phyloP scores from a whole-genome alignment of 257 asterid species.

The Galeopsis tetrahit region DNA sequence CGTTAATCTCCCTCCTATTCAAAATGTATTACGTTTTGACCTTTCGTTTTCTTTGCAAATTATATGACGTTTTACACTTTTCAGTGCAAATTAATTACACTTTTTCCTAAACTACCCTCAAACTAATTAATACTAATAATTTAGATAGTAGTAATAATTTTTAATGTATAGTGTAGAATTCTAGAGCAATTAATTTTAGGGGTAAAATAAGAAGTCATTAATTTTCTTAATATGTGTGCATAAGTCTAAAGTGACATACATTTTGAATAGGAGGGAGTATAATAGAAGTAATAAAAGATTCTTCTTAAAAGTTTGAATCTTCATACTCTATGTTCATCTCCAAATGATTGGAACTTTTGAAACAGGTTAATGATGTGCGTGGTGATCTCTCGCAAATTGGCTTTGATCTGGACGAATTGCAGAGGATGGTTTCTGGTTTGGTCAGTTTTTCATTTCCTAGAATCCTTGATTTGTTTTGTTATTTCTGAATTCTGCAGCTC shows the following conservation, averaged over 20 bases:
- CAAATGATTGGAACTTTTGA: slow-evolving; percentile 25
- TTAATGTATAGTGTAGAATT: too few relatives aligned
- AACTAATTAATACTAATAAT: too few relatives aligned
- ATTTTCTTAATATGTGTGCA: too few relatives aligned
- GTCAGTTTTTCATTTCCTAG: slow-evolving; percentile 43
- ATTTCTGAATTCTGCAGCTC: background rate
- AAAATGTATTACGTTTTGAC: too few relatives aligned
- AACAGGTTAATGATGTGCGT: slow-evolving; percentile 68
- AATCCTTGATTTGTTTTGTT: background rate
- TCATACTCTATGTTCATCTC: slow-evolving; percentile 23
- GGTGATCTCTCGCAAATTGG: slow-evolving; percentile 69
- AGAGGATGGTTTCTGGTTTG: slow-evolving; percentile 70
- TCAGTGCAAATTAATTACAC: too few relatives aligned
- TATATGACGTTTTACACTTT: too few relatives aligned
- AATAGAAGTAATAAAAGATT: slow-evolving; percentile 9
- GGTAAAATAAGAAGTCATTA: too few relatives aligned
- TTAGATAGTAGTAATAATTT: too few relatives aligned
- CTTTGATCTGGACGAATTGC: slow-evolving; percentile 55
- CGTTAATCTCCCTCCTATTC: background rate
- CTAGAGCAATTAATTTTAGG: too few relatives aligned
- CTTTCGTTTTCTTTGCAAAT: too few relatives aligned
- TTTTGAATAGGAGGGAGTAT: background rate
- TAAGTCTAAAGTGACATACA: too few relatives aligned
- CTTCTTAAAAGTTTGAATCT: background rate
- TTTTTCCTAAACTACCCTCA: too few relatives aligned